Evolutionary conservation across 2,329 filamentous ascomycete species (phyloP).

Genomic region (Didymella segeticola): DNA sequence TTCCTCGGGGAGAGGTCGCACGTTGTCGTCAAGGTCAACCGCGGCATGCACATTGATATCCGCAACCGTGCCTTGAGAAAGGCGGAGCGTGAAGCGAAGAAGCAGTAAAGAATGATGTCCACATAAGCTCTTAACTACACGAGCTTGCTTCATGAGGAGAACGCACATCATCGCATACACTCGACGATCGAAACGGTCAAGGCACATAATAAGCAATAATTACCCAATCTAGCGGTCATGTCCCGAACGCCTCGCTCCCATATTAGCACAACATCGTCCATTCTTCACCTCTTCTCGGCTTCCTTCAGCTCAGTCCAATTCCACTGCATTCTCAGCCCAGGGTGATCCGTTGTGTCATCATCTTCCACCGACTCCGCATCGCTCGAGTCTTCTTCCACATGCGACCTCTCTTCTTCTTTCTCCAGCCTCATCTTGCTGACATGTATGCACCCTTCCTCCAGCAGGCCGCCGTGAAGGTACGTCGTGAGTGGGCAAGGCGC

Average conservation of each 20-base stretch:
- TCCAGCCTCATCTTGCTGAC: conserved; percentile 16
- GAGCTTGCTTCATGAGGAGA: not conserved
- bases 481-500: conserved; percentile 15
- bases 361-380: conserved; percentile 18
- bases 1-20: conserved; percentile 65
- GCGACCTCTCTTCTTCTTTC: not conserved
- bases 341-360: conserved; percentile 17
- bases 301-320: conserved; percentile 20
- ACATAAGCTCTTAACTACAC: not conserved
- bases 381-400: conserved; percentile 4
- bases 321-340: conserved; percentile 23
- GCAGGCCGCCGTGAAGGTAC: conserved; percentile 18
- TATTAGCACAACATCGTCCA: not conserved
- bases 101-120: conserved; percentile 46
- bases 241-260: conserved; percentile 6
- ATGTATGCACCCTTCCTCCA: conserved; percentile 27
- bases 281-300: not conserved
- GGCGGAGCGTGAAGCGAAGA: conserved; percentile 81
- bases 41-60: conserved; percentile 80
- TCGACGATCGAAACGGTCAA: not conserved
- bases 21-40: conserved; percentile 66
- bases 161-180: not conserved
- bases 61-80: conserved; percentile 83
- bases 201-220: conserved; percentile 1
- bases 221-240: not conserved